These are phyloP conservation scores for Pulveroboletus ravenelii DNA, from an alignment of 768 basidiomycete species.

Conservation along the genomic window DNA sequence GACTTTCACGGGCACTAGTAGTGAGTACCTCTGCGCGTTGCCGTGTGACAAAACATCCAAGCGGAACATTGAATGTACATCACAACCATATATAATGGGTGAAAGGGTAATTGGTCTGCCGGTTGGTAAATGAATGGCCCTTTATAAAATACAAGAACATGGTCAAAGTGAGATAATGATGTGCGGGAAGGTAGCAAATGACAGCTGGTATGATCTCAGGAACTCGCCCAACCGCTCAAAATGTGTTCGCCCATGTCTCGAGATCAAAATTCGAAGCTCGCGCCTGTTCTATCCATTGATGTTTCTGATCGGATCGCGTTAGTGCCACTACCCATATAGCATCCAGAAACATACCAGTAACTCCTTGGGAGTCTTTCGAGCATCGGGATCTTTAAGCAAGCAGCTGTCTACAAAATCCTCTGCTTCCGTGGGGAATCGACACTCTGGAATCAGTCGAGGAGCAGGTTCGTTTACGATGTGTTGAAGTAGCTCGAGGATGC, in stretches of 20 bases:
- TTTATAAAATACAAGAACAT: constrained; percentile 31
- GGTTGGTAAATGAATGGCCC: constrained; percentile 10
- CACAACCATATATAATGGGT: neutral
- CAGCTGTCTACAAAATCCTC: constrained; percentile 88
- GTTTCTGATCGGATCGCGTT: constrained; percentile 44
- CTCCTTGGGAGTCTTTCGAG: constrained; percentile 82
- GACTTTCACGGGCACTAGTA: too few species aligned
- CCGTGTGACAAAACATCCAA: neutral
- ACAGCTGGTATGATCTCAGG: constrained; percentile 23
- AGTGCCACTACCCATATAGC: constrained; percentile 1
- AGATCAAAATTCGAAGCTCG: constrained; percentile 61
- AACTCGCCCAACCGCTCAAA: constrained; percentile 35
- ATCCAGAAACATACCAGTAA: constrained; percentile 48
- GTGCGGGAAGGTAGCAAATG: constrained; percentile 28
- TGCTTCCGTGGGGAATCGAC: constrained; percentile 66
- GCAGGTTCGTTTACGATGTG: constrained; percentile 99
- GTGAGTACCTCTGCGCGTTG: neutral
- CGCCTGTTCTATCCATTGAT: constrained; percentile 69
- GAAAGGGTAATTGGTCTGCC: neutral
- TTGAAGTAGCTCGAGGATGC: constrained; percentile 92
- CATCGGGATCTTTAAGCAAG: constrained; percentile 84
- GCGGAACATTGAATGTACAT: too few species aligned
- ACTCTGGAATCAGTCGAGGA: constrained; percentile 74
- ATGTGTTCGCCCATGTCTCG: constrained; percentile 75
- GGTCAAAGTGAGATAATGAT: constrained; percentile 27